phyloP scores from a whole-genome alignment of 768 basidiomycete species.

The Lanmaoa rubissima region DNA sequence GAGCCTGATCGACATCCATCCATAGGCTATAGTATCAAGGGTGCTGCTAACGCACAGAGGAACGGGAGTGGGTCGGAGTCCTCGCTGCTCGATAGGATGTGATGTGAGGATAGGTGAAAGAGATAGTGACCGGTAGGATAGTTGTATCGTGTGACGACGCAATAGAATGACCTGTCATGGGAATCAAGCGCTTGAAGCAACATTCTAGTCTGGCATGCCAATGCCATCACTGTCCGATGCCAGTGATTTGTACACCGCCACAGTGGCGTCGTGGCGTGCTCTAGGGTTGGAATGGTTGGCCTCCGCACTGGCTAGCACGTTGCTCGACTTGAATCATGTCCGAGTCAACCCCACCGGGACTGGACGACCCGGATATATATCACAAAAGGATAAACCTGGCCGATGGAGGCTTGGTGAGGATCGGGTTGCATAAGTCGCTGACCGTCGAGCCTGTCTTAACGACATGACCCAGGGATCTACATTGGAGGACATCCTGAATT shows the following conservation, averaged over 20 bases:
- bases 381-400: conserved; percentile 19
- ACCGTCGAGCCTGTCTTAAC: background rate
- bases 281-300: background rate
- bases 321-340: background rate
- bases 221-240: too few species aligned
- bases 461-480: conserved; percentile 53
- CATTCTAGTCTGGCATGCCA: too few species aligned
- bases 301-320: background rate
- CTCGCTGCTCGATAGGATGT: conserved; percentile 39
- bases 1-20: conserved; percentile 35
- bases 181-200: too few species aligned
- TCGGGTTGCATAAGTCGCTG: background rate
- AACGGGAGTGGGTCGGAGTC: conserved; percentile 17
- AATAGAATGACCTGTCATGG: conserved; percentile 8
- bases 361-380: conserved; percentile 10
- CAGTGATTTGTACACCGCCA: conserved; percentile 1
- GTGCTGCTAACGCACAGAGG: conserved; percentile 42
- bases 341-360: background rate
- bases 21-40: conserved; percentile 53
- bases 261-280: background rate
- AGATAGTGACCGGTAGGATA: conserved; percentile 26
- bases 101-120: conserved; percentile 24
- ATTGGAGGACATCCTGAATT: conserved; percentile 49
- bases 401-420: conserved; percentile 35
- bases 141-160: conserved; percentile 15